These are phyloP conservation scores for Sequoia sempervirens DNA, from an alignment of 75 land plant species.

Conservation along the genomic window DNA sequence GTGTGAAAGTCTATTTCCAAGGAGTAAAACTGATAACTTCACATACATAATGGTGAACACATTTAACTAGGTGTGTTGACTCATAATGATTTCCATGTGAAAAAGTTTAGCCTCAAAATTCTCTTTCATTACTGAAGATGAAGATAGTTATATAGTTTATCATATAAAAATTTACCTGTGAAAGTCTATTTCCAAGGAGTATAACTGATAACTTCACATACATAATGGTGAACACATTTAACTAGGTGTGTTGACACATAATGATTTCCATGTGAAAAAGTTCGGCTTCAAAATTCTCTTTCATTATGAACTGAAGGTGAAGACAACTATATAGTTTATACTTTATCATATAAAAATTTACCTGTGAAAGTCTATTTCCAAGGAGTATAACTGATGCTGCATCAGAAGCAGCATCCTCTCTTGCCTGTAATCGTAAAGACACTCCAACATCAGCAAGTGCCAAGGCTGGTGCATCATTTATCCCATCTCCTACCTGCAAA, in stretches of 20 bases:
- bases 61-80: no score
- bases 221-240: conserved; percentile 9
- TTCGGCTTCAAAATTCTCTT: conserved; percentile 9
- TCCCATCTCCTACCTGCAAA: conserved; percentile 98
- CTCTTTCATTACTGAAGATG: no score
- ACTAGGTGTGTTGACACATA: not conserved
- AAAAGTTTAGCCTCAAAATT: no score
- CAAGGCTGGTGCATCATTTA: conserved; percentile 98
- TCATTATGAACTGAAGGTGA: not conserved
- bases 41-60: no score
- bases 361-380: conserved; percentile 87
- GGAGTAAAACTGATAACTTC: no score
- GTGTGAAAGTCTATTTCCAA: no score
- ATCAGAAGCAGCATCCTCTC: conserved; percentile 93
- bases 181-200: conserved; percentile 82
- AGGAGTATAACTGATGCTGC: conserved; percentile 93
- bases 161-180: no score
- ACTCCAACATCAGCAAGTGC: conserved; percentile 97
- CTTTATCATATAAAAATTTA: conserved; percentile 1
- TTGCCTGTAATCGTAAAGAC: conserved; percentile 73
- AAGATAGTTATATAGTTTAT: no score
- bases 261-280: not conserved
- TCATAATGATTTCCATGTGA: no score
- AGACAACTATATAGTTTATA: not conserved
- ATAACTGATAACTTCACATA: conserved; percentile 21